Evolutionary conservation across 257 asterid species (phyloP).

Genomic region (Apocynum venetum): DNA sequence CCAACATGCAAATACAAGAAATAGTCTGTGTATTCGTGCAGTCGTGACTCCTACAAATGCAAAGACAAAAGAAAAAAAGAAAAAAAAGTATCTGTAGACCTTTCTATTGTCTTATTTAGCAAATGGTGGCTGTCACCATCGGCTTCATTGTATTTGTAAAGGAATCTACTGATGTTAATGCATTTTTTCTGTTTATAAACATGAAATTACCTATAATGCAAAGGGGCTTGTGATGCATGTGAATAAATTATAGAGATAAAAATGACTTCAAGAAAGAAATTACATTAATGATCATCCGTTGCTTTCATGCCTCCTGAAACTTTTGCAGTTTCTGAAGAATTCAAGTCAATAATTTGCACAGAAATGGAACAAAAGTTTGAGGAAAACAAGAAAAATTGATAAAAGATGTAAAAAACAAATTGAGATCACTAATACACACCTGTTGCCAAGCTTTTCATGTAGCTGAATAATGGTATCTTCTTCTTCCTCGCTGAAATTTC

Average conservation of each 20-base stretch:
- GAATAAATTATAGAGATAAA: background rate
- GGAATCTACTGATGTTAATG: background rate
- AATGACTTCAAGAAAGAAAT: background rate
- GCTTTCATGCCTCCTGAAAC: background rate
- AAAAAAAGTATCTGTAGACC: background rate
- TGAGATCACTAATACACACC: conserved; percentile 25
- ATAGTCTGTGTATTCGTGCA: background rate
- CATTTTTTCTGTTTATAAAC: background rate
- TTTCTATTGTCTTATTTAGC: background rate
- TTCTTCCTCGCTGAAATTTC: conserved; percentile 48
- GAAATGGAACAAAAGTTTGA: background rate
- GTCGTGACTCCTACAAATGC: background rate
- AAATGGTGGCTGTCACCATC: conserved; percentile 9
- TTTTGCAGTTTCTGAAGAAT: background rate
- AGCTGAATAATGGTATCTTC: conserved; percentile 37
- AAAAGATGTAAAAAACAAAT: background rate
- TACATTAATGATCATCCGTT: background rate
- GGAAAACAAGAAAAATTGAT: background rate
- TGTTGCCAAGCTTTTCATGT: conserved; percentile 58
- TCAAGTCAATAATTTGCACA: conserved; percentile 6
- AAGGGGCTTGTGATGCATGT: background rate
- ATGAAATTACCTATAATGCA: background rate
- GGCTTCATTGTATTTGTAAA: background rate
- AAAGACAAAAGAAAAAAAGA: background rate
- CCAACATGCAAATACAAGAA: conserved; percentile 4